These are phyloP conservation scores for Volvox reticuliferus DNA, from an alignment of 139 green algal genomes.

Conservation along the genomic window DNA sequence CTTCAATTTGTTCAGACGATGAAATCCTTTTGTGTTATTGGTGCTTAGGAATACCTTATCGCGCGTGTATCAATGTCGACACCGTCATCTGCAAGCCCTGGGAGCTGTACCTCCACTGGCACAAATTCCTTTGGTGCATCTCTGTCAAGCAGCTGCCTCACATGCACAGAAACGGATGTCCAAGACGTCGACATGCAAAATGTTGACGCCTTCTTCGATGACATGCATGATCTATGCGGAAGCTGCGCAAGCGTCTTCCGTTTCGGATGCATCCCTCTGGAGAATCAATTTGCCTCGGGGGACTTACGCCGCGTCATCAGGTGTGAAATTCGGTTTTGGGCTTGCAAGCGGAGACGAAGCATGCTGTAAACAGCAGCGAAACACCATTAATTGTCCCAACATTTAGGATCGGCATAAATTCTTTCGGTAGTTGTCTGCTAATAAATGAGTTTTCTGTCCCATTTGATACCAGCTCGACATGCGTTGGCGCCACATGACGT, in stretches of 20 bases:
- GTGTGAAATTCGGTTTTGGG: not conserved
- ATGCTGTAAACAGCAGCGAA: too few relatives aligned
- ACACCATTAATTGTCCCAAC: too few relatives aligned
- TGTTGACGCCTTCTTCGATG: not conserved
- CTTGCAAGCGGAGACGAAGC: too few relatives aligned
- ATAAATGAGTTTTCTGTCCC: too few relatives aligned
- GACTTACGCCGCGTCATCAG: not conserved
- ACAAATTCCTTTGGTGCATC: not conserved
- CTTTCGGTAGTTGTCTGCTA: too few relatives aligned
- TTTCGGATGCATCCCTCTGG: not conserved
- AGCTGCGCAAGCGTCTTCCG: not conserved
- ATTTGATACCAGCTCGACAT: too few relatives aligned
- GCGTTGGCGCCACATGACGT: too few relatives aligned
- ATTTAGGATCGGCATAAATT: too few relatives aligned
- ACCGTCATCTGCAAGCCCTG: not conserved
- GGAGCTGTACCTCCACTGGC: not conserved
- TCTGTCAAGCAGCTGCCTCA: not conserved
- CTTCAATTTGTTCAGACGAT: too few relatives aligned
- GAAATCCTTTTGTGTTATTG: too few relatives aligned
- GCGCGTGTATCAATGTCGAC: not conserved
- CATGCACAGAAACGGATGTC: slow-evolving; percentile 7
- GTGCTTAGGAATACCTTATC: too few relatives aligned
- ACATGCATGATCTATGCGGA: not conserved
- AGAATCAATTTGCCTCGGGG: not conserved
- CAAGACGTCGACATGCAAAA: not conserved